Conservation (phyloP, 2,329 filamentous ascomycete genomes). For the Xylariomycetidae sp. region DNA sequence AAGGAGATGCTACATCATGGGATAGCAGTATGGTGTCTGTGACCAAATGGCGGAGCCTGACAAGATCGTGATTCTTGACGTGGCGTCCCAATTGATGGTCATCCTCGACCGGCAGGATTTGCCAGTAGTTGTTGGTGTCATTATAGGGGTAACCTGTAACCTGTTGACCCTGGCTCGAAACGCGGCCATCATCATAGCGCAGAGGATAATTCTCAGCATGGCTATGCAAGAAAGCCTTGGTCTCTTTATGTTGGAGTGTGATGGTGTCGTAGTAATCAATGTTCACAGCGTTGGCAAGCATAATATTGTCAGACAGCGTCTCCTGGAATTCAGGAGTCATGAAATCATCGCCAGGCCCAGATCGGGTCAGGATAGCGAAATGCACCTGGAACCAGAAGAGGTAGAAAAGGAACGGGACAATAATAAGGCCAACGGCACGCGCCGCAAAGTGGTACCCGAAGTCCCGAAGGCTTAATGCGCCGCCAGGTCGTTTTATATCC, state of each 20-base stretch:
- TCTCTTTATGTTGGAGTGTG: slow-evolving; percentile 92
- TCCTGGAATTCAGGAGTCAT: slow-evolving; percentile 99
- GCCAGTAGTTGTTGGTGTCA: slow-evolving; percentile 98
- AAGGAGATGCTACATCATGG: slow-evolving; percentile 95
- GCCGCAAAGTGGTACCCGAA: slow-evolving; percentile 90
- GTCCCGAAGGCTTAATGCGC: slow-evolving; percentile 70
- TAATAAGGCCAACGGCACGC: slow-evolving; percentile 77
- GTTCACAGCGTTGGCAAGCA: slow-evolving; percentile 79
- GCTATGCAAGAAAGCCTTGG: slow-evolving; percentile 92
- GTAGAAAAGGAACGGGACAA: slow-evolving; percentile 95
- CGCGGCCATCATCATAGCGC: slow-evolving; percentile 93
- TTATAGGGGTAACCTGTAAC: slow-evolving; percentile 98
- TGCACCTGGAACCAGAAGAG: slow-evolving; percentile 99
- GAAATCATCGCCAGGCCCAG: slow-evolving; percentile 95
- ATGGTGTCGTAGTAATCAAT: slow-evolving; percentile 90
- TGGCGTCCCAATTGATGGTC: slow-evolving; percentile 54
- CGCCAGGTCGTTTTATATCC: slow-evolving; percentile 78
- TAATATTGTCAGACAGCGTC: slow-evolving; percentile 88
- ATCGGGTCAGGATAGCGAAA: slow-evolving; percentile 81
- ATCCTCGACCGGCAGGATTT: slow-evolving; percentile 71
- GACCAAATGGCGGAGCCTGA: slow-evolving; percentile 80
- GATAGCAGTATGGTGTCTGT: slow-evolving; percentile 85
- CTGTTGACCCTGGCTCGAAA: slow-evolving; percentile 96
- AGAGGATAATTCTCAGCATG: slow-evolving; percentile 86
- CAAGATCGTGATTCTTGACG: slow-evolving; percentile 78